Percentiles rank a stretch among this genome's conserved stretches.
phyloP scores from a whole-genome alignment of 345 rosid genomes.

The Passiflora organensis region DNA sequence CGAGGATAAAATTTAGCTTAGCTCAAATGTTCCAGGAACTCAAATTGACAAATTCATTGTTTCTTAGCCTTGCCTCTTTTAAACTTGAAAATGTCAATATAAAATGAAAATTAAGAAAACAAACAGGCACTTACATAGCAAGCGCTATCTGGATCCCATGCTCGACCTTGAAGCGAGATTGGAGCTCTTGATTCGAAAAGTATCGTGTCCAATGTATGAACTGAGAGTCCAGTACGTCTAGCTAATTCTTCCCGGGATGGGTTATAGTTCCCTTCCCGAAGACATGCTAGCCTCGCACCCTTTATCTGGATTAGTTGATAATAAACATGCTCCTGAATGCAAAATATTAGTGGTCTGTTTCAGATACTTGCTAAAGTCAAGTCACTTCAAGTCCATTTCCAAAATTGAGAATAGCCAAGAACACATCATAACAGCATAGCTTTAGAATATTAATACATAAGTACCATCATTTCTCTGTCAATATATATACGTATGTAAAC shows the following conservation, averaged over 20 bases:
- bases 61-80: background rate
- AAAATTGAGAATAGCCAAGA: too few relatives aligned
- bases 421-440: too few relatives aligned
- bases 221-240: conserved; percentile 58
- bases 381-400: too few relatives aligned
- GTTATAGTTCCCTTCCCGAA: conserved; percentile 49
- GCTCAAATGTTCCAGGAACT: too few relatives aligned
- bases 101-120: background rate
- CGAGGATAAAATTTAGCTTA: background rate
- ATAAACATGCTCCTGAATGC: conserved; percentile 55
- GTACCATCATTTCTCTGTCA: too few relatives aligned
- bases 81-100: background rate
- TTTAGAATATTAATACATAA: too few relatives aligned
- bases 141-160: conserved; percentile 78
- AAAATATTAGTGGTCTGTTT: too few relatives aligned
- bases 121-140: conserved; percentile 48
- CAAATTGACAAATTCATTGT: background rate
- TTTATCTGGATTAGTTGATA: conserved; percentile 46
- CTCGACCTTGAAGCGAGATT: conserved; percentile 61
- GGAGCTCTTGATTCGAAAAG: conserved; percentile 50
- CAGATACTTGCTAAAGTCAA: too few relatives aligned
- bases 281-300: conserved; percentile 54
- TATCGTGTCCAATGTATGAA: conserved; percentile 51
- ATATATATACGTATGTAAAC: too few relatives aligned
- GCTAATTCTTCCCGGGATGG: conserved; percentile 70